A percentile compares a stretch with the other conserved stretches of the same genome.
phyloP scores from a whole-genome alignment of 805 yeast genomes.

The Metschnikowia arizonensis region DNA sequence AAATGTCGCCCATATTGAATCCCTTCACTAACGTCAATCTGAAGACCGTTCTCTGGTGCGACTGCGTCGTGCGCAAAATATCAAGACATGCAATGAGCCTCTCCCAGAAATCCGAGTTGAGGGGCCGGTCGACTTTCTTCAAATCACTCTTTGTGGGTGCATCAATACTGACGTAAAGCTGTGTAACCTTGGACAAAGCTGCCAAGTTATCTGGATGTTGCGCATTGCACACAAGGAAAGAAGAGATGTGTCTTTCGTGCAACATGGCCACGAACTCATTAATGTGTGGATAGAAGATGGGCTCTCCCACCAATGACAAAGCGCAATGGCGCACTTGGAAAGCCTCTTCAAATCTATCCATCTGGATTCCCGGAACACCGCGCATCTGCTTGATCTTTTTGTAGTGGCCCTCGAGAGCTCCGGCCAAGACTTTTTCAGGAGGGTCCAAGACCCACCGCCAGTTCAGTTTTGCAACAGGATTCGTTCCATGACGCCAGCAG shows the following conservation, averaged over 20 bases:
- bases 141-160: constrained; percentile 83
- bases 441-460: constrained; percentile 97
- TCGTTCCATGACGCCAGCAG: constrained; percentile 97
- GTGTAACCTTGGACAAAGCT: constrained; percentile 73
- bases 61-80: constrained; percentile 65
- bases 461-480: constrained; percentile 85
- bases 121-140: constrained; percentile 82
- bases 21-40: constrained; percentile 89
- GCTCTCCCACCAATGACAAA: constrained; percentile 88
- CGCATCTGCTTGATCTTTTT: constrained; percentile 89
- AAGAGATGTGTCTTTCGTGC: constrained; percentile 75
- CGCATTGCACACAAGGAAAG: constrained; percentile 90
- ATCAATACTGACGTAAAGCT: constrained; percentile 87
- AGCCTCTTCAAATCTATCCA: constrained; percentile 87
- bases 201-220: constrained; percentile 87
- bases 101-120: constrained; percentile 91
- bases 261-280: constrained; percentile 78
- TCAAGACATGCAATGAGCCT: constrained; percentile 77
- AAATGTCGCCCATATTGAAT: constrained; percentile 77
- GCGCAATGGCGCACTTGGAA: constrained; percentile 90
- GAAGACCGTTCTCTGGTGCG: constrained; percentile 86
- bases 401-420: constrained; percentile 86
- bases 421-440: constrained; percentile 77
- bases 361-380: constrained; percentile 92
- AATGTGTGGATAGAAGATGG: constrained; percentile 88